Evolutionary conservation across 345 rosid species (phyloP), one percentile per base, ranked within the genome.

Genomic region (Salix purpurea): DNA sequence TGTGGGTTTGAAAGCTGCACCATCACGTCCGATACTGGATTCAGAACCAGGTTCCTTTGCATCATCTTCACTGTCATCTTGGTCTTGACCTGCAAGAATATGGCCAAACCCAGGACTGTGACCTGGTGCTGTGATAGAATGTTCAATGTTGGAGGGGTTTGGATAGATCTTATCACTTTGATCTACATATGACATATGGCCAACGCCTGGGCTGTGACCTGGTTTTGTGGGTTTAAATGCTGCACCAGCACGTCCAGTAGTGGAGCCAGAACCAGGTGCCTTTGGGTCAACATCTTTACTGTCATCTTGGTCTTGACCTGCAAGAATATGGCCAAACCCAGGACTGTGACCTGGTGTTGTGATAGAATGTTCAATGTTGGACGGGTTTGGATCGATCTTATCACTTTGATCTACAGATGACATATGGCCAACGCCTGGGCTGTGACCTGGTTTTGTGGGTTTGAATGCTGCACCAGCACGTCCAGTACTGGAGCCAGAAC

Each of bases 341-440:
- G 4, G 48, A 44, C 48, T 44, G 0, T 44, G 48, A 44, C 48
- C 48, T 44, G 48, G 15, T 44, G 48, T 44, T 44, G 46, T 40
- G 46, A 10, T 2, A 40, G 46, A 40, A 40, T 10, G 46, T 40
- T 10, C 46, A 10, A 8, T 1, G 13, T 10, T 40, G 46, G 11
- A 40, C 2, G 46, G 13, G 13, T 40, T 40, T 40, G 3, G 11
- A 40, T 40, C 13, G 13, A 2, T 10, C 9, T 40, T 10, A 8
- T 40, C 46, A 40, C 46, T 40, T 26, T 50, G 19, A 16, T 52
- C 60, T 19, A 6, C 7, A 2, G 21, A 65, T 28, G 19, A 36
- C 58, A 77, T 67, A 79, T 90, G 92, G 39, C 87, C 88, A 67
- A 82, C 86, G 6, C 90, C 88, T 0, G 89, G 91, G 40, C 86